Evolutionary conservation across 768 basidiomycete species (phyloP).

Genomic region (Lanmaoa rubissima): DNA sequence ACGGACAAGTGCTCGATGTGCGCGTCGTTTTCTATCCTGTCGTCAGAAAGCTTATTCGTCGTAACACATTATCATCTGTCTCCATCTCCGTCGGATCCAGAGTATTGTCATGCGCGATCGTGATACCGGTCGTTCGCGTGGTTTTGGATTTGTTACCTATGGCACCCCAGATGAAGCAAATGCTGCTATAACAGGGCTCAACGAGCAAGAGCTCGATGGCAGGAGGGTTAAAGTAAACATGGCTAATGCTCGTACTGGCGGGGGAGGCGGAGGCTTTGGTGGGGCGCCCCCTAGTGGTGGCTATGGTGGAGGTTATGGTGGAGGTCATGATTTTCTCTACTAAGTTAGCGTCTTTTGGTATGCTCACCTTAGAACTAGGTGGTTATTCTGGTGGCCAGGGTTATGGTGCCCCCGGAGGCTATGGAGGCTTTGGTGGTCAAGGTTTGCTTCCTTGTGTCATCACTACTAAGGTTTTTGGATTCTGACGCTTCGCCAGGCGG

Average conservation of each 20-base stretch:
- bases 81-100: slow-evolving; percentile 46
- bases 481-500: slow-evolving; percentile 5
- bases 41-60: slow-evolving; percentile 22
- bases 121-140: slow-evolving; percentile 94
- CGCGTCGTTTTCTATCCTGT: slow-evolving; percentile 47
- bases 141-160: slow-evolving; percentile 95
- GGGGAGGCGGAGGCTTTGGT: slow-evolving; percentile 35
- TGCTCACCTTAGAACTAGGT: slow-evolving; percentile 22
- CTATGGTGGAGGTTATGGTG: slow-evolving; percentile 6
- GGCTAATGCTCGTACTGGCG: slow-evolving; percentile 66
- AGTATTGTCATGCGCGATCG: slow-evolving; percentile 98
- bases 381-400: slow-evolving; percentile 31
- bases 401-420: slow-evolving; percentile 19
- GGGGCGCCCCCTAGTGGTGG: slow-evolving; percentile 34
- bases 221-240: slow-evolving; percentile 88
- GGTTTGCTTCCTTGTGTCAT: background rate
- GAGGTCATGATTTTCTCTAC: slow-evolving; percentile 21
- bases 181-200: slow-evolving; percentile 68
- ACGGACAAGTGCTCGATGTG: slow-evolving; percentile 89
- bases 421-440: slow-evolving; percentile 21
- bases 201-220: slow-evolving; percentile 94
- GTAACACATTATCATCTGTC: slow-evolving; percentile 14
- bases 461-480: background rate
- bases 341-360: background rate
- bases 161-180: slow-evolving; percentile 62